Base-by-base conservation (phyloP, 2,329 filamentous ascomycete genomes). In the Neofusicoccum cordaticola region DNA sequence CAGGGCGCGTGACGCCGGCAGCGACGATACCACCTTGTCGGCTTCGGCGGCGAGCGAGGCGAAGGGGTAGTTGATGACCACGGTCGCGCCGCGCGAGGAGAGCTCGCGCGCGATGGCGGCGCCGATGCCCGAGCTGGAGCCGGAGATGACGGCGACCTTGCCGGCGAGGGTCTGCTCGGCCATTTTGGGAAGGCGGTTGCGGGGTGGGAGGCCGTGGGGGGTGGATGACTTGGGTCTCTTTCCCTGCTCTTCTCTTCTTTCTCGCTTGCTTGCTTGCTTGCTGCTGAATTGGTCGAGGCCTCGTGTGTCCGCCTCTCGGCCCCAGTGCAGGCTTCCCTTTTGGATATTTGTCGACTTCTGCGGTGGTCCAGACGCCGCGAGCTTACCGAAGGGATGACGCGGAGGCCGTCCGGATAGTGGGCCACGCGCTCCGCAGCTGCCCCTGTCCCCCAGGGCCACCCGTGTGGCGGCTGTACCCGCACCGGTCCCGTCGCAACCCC, bases 21-120 rank as follows among this genome's bases (percentile, higher is more conserved):
- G 68, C 9, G 66, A 68, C 1, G 71, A 62, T 11, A 71, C 67
- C 1, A 78, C 65, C 0, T 64, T 66, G 2, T 77, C 69, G n/a
- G 74, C 74, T 63, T 78, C 71, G 2, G 61, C 64, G 7, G 63
- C 50, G n/a, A 75, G 66, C 3, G 63, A 27, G 2, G 74, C 48
- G 51, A 73, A 78, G 1, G 81, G 79, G 70, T 84, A 85, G 73
- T 83, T 84, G 71, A 84, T 72, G 8, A 82, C 80, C 7, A 83
- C 74, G 45, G 75, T 77, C 35, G 79, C 77, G 31, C 78, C 80
- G 37, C 76, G 73, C 1, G 69, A 68, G 12, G 79, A 78, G 5
- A 83, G 71, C 44, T 80, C 77, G 35, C 75, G 69, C 3, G 77
- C 81, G 42, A 82, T 80, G 19, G 72, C 76, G 35, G 73, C 73